Conservation (phyloP, 2,329 filamentous ascomycete genomes). For the Penicillium expansum region DNA sequence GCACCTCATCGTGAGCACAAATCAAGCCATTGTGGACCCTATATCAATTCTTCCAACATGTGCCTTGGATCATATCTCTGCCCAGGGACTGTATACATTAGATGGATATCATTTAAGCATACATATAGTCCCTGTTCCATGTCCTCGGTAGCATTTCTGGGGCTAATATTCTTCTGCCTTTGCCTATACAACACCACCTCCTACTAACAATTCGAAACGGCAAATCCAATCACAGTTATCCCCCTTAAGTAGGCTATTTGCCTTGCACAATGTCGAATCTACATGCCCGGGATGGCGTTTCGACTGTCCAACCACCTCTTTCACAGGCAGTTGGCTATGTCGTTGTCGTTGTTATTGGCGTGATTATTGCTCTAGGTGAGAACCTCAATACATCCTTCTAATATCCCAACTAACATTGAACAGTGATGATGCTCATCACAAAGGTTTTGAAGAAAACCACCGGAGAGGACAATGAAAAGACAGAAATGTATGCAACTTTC, state of each 20-base stretch:
- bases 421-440: too few species aligned
- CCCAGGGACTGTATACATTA: neutral
- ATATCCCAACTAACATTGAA: too few species aligned
- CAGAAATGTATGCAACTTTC: too few species aligned
- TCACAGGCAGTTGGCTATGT: slow-evolving; percentile 45
- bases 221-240: too few species aligned
- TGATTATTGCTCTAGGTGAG: slow-evolving; percentile 42
- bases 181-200: neutral
- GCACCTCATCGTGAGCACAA: slow-evolving; percentile 21
- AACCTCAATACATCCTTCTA: neutral
- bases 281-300: slow-evolving; percentile 16
- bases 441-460: too few species aligned
- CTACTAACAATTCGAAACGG: neutral
- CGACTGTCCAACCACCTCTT: slow-evolving; percentile 33
- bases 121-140: slow-evolving; percentile 3
- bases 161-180: neutral
- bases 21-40: slow-evolving; percentile 23
- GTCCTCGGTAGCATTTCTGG: neutral
- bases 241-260: neutral
- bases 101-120: slow-evolving; percentile 11
- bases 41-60: neutral
- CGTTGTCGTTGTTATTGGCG: slow-evolving; percentile 40
- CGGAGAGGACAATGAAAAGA: too few species aligned
- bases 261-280: slow-evolving; percentile 14
- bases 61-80: too few species aligned